Evolutionary conservation across 306 rosid species (phyloP), one percentile per base, ranked within the genome.

Genomic region (Sesbania bispinosa): DNA sequence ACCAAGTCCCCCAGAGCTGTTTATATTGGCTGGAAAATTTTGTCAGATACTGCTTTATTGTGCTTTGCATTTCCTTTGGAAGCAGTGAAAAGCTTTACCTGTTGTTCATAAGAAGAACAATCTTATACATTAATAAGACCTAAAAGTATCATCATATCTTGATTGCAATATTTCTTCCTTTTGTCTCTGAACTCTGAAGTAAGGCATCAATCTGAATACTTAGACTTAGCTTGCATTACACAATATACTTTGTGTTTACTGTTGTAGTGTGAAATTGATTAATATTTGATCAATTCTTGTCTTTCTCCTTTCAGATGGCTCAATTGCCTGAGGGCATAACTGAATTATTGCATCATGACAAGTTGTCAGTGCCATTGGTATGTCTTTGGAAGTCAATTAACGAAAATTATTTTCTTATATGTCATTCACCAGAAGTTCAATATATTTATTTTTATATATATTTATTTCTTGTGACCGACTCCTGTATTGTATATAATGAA

Each of bases 281-380:
- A 38, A 67, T 47, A 73, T 58, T 35, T 85, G 38, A 50, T 47
- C 67, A 73, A 60, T 48, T 38, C 55, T 57, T 73, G 63, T 65
- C 55, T 78, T 67, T 82, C 81, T 29, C 71, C 64, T 94, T 78
- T 83, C 91, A 90, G 96, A 90, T 94, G 98, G 98, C 95, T 75
- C 97, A 83, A 54, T 71, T 94, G 81, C 98, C 98, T 0, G 97
- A 94, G 85, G 97, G 97, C 76, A 90, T 94, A 67, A 94, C 98
- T 13, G 96, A 94, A 76, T 71, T 90, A 55, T 83, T 91, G 86
- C 98, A 90, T 79, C 98, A 94, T 35, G 96, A 80, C 75, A 80
- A 76, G 43, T 77, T 90, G 87, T 62, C 79, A 6, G 89, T 89
- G 75, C 98, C 97, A 9, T 79, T 94, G 96, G 98, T 89, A 84